Base-by-base conservation (phyloP, 2,329 filamentous ascomycete genomes). In the Chrysosporium queenslandicum region DNA sequence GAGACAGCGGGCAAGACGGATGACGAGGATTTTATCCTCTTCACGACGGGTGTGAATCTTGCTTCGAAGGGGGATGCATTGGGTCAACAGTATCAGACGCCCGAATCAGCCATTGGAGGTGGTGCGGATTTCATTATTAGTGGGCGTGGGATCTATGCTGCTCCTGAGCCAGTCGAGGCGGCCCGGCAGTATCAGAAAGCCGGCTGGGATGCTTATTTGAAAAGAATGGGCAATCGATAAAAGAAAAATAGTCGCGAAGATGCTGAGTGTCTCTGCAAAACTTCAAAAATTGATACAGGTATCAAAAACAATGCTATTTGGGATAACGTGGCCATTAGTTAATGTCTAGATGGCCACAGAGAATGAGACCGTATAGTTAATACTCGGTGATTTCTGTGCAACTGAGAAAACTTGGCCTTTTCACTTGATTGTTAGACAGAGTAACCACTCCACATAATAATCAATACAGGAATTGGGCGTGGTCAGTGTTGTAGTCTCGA, bases 61-160 rank as follows among this genome's bases (percentile, higher is more conserved):
- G 68, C 69, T 7, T 70, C 68, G 6, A 72, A 71, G 59, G 72
- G 72, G 2, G 72, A 74, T 59, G 68, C 71, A 53, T 59, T 74
- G 21, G 72, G 72, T 1, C 72, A 74, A 60, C 72, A 74, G 60
- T 74, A 74, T 54, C 71, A 74, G 61, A 74, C 71, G 2, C 72
- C 72, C 7, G 66, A 65, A 53, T 71, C 68, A 34, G 72, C 72
- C 0, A 64, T 74, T 58, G 68, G 61, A 8, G 65, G 71, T 11
- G 72, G 72, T 6, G 72, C 72, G 11, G 72, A 74, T 57, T 74
- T 74, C 54, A 73, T 74, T 40, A 74, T 74, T 57, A 66, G 71
- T 8, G 72, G 72, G 2, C 63, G 72, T 23, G 72, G 72, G 5
- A 74, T 74, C 50, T 74, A 74, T 59, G 68, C 68, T 27, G 69